Evolutionary conservation across 495 filamentous ascomycete species (phyloP).

Genomic region (Podospora didyma): DNA sequence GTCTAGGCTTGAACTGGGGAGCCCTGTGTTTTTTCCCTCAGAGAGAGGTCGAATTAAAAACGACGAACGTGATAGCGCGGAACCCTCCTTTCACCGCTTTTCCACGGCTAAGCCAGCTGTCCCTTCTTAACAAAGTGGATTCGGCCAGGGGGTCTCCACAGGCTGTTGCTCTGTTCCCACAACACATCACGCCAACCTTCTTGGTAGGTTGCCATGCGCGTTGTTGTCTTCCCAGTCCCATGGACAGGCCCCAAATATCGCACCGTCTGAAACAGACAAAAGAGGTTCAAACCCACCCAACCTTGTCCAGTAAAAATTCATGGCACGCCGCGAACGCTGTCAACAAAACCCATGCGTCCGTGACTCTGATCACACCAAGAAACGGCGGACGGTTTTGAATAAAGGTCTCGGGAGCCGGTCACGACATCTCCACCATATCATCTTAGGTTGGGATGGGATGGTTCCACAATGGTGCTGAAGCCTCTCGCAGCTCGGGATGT

Average conservation of each 20-base stretch:
- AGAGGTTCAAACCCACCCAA: no score
- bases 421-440: not conserved
- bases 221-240: no score
- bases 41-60: constrained; percentile 18
- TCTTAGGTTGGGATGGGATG: not conserved
- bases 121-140: constrained; percentile 18
- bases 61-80: constrained; percentile 17
- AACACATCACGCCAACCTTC: no score
- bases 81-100: constrained; percentile 11
- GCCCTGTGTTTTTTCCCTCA: constrained; percentile 18
- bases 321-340: not conserved
- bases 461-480: not conserved
- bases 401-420: not conserved
- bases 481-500: not conserved
- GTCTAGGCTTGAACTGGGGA: constrained; percentile 17
- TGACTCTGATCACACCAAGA: not conserved
- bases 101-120: constrained; percentile 14
- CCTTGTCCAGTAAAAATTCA: no score
- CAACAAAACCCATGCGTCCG: not conserved
- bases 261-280: no score
- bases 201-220: no score
- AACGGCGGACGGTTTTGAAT: no score
- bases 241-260: no score
- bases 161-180: no score
- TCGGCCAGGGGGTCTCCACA: not conserved